These are phyloP conservation scores for Fabrea salina DNA, from an alignment of 169 alveolate genomes.

Conservation along the genomic window DNA sequence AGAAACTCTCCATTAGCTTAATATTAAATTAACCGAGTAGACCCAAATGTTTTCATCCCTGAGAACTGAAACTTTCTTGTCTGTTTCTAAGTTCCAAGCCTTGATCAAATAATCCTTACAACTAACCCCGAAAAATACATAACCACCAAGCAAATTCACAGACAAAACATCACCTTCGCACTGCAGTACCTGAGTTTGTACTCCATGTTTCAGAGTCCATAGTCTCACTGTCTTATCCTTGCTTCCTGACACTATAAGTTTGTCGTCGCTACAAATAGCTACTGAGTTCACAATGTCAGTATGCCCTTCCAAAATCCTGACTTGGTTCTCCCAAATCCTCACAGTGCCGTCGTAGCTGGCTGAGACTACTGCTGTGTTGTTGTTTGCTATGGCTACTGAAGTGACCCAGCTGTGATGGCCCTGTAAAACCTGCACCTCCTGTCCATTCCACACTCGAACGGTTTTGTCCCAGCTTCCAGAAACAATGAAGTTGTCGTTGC, in stretches of 20 bases:
- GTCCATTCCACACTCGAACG: background rate
- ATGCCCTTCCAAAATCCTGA: background rate
- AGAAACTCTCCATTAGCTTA: too few species aligned
- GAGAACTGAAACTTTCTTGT: too few species aligned
- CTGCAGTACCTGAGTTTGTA: too few species aligned
- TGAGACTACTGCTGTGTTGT: background rate
- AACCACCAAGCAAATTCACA: too few species aligned
- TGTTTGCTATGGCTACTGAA: background rate
- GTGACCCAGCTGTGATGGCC: background rate
- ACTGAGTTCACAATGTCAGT: background rate
- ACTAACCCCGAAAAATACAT: too few species aligned
- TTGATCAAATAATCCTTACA: too few species aligned
- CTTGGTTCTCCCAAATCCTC: background rate
- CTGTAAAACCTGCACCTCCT: background rate
- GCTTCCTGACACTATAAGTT: background rate
- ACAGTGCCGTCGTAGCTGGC: background rate
- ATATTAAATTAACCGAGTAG: too few species aligned
- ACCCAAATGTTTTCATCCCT: too few species aligned
- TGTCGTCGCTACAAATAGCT: background rate
- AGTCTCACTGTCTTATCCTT: background rate
- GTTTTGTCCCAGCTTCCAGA: background rate
- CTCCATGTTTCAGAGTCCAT: too few species aligned
- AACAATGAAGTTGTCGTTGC: background rate
- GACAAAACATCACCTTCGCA: too few species aligned
- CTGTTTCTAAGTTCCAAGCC: too few species aligned